These are phyloP conservation scores for Apiospora malaysiana DNA, from an alignment of 2,329 filamentous ascomycete genomes.

Conservation along the genomic window DNA sequence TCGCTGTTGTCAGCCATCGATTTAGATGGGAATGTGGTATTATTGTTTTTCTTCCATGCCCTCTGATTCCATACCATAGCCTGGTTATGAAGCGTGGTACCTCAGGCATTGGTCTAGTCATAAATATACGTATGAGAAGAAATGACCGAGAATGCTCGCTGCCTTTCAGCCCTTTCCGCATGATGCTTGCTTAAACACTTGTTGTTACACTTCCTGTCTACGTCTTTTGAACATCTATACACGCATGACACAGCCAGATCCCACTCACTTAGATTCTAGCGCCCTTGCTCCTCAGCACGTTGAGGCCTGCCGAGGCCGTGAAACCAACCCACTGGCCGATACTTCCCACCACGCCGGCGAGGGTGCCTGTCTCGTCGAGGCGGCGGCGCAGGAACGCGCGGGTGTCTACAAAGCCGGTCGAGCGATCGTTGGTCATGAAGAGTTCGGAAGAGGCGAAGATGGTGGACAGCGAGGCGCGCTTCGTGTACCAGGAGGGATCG, in stretches of 20 bases:
- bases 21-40: background rate
- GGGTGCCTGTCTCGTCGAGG: conserved; percentile 68
- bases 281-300: conserved; percentile 87
- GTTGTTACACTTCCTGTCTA: background rate
- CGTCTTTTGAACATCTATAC: background rate
- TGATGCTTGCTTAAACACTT: background rate
- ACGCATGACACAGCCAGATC: no score
- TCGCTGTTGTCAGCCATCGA: background rate
- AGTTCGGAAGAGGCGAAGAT: conserved; percentile 79
- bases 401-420: conserved; percentile 75
- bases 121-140: background rate
- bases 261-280: conserved; percentile 67
- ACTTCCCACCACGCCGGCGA: conserved; percentile 67
- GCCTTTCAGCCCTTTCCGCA: background rate
- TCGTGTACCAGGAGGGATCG: conserved; percentile 85
- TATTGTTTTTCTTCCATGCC: background rate
- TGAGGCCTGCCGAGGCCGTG: conserved; percentile 76
- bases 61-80: background rate
- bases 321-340: conserved; percentile 83
- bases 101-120: background rate
- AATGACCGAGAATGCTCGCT: background rate
- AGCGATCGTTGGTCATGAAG: conserved; percentile 91
- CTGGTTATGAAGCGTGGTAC: background rate
- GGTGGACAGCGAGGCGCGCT: conserved; percentile 61
- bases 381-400: conserved; percentile 79